Evolutionary conservation across 768 basidiomycete species (phyloP).

Genomic region (Gloeopeniophorella convolvens): DNA sequence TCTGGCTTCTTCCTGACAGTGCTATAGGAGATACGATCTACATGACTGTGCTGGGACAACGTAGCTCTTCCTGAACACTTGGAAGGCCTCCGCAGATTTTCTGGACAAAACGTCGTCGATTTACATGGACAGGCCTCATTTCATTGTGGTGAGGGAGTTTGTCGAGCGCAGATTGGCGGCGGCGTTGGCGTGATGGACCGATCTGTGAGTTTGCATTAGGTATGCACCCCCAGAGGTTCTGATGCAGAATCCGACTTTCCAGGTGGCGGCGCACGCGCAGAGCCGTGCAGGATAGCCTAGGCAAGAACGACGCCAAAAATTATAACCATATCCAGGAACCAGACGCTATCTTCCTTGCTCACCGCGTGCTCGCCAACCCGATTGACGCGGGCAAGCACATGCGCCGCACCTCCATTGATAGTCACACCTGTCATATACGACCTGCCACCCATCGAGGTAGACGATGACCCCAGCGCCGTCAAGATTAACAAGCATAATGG

Average conservation of each 20-base stretch:
- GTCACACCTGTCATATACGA: constrained; percentile 2
- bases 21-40: not conserved
- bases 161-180: too few relatives aligned
- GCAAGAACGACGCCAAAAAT: constrained; percentile 2
- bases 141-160: too few relatives aligned
- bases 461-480: not conserved
- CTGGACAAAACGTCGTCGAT: too few relatives aligned
- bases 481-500: constrained; percentile 1
- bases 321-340: constrained; percentile 4
- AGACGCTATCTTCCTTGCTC: constrained; percentile 6
- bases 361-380: not conserved
- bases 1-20: too few relatives aligned
- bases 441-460: not conserved
- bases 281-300: constrained; percentile 7
- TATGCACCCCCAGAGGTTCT: too few relatives aligned
- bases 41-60: not conserved
- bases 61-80: not conserved
- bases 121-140: too few relatives aligned
- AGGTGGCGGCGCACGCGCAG: constrained; percentile 12
- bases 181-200: too few relatives aligned
- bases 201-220: too few relatives aligned
- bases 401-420: constrained; percentile 1
- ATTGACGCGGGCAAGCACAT: not conserved
- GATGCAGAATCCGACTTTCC: not conserved
- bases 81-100: not conserved